A percentile compares a stretch with the other conserved stretches of the same genome.
Conservation (phyloP, 768 basidiomycete genomes). For the Lactarius vividus region DNA sequence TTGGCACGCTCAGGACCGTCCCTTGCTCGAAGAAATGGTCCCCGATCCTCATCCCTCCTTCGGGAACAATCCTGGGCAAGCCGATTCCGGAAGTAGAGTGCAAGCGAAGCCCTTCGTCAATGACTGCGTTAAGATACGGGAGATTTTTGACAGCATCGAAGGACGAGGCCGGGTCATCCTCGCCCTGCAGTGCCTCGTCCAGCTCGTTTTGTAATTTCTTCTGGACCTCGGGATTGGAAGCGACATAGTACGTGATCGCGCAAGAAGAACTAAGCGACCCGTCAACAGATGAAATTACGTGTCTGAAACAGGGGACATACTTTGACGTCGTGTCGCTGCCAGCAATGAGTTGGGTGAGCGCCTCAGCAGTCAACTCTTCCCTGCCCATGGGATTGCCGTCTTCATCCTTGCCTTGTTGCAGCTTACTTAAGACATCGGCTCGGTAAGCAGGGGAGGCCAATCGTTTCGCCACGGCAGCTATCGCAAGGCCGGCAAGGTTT, state of each 20-base stretch:
- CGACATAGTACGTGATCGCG: conserved; percentile 84
- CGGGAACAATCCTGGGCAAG: conserved; percentile 74
- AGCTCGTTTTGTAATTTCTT: conserved; percentile 75
- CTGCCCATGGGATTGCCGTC: conserved; percentile 78
- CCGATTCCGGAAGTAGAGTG: conserved; percentile 85
- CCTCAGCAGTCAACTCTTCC: conserved; percentile 86
- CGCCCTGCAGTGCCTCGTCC: conserved; percentile 52
- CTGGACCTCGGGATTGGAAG: conserved; percentile 61
- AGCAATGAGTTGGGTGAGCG: conserved; percentile 80
- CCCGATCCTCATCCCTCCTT: conserved; percentile 62
- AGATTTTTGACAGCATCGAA: conserved; percentile 70
- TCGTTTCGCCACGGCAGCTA: conserved; percentile 59
- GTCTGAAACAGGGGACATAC: conserved; percentile 41
- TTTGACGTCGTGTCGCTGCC: conserved; percentile 94
- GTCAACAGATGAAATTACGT: conserved; percentile 1
- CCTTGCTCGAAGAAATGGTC: conserved; percentile 67
- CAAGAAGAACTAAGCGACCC: conserved; percentile 66
- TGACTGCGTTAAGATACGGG: conserved; percentile 81
- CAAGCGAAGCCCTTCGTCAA: conserved; percentile 80
- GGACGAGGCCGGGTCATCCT: conserved; percentile 60
- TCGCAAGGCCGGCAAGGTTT: conserved; percentile 38
- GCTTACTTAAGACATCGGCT: conserved; percentile 76
- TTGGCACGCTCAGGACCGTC: conserved; percentile 76
- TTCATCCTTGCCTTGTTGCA: conserved; percentile 75
- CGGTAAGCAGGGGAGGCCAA: conserved; percentile 67